Evolutionary conservation across 768 basidiomycete genomes (phyloP).

Genomic region (Tulasnella sp.): DNA sequence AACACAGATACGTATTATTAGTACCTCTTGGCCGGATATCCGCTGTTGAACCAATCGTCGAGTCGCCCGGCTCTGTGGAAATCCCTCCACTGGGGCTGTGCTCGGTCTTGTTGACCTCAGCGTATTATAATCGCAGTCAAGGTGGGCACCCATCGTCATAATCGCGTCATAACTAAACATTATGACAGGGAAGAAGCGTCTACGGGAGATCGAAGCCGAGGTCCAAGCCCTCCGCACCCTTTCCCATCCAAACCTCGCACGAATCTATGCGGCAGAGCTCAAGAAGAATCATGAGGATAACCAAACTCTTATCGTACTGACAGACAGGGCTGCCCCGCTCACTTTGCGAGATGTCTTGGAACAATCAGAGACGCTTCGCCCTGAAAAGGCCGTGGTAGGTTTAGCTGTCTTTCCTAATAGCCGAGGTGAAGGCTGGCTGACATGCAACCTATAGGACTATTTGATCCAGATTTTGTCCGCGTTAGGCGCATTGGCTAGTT

Average conservation of each 20-base stretch:
- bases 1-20: constrained; percentile 21
- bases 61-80: constrained; percentile 45
- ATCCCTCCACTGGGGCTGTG: constrained; percentile 43
- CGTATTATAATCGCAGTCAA: constrained; percentile 56
- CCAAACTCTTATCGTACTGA: constrained; percentile 50
- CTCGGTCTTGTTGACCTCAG: constrained; percentile 49
- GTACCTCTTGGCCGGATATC: constrained; percentile 11
- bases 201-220: constrained; percentile 38
- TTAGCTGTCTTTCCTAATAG: background rate
- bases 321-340: constrained; percentile 55
- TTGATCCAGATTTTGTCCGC: constrained; percentile 26
- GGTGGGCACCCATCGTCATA: constrained; percentile 28
- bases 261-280: constrained; percentile 55
- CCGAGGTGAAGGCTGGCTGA: background rate
- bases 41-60: constrained; percentile 57
- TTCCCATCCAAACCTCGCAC: constrained; percentile 53
- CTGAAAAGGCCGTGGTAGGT: constrained; percentile 55
- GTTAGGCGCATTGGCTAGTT: constrained; percentile 1
- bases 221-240: constrained; percentile 44
- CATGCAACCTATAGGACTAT: constrained; percentile 46
- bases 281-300: constrained; percentile 36
- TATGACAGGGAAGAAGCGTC: constrained; percentile 28
- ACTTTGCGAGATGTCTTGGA: constrained; percentile 64
- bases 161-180: background rate
- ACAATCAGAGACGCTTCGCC: constrained; percentile 59